Base-by-base conservation (phyloP, 805 yeast species). In the Candida oleophila region DNA sequence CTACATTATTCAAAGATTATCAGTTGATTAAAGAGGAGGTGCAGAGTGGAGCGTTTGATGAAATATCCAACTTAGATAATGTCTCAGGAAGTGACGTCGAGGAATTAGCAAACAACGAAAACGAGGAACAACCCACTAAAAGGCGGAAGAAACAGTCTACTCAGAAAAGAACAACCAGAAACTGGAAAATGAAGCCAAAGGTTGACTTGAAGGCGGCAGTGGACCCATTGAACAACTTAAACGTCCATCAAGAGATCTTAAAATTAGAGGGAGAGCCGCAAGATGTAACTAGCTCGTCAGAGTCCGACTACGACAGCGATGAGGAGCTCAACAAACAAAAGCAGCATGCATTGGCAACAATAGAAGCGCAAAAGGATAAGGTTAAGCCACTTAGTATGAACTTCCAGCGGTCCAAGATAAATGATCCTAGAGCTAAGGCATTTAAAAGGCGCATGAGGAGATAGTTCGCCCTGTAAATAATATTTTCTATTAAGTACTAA, bases 331-430 rank as follows among this genome's bases (percentile, higher is more conserved):
- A 22, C 9, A 20, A 49, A 35, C 48, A 42, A 56, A 7, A 68
- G 65, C 14, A 63, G 71, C 43, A 45, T 36, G 19, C 52, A 47
- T 9, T 30, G 15, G 41, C 40, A 3, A 19, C 36, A 14, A 3
- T 16, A 9, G 33, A n/a, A 21, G 32, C 33, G 19, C 44, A 42
- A 15, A 35, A 32, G 8, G 35, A 45, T 44, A 37, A 49, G 21
- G 49, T 59, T 21, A 62, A 65, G 38, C 71, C 74, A 2, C 53
- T 73, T 19, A 77, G 77, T 49, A 66, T 61, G 54, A 82, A 82
- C 56, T 82, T 69, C 62, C 77, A 77, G 53, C 64, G 82, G 47
- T 63, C 77, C 43, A 81, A 79, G 57, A 69, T 82, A 40, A 77
- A 78, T 36, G 77, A 70, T 41, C 74, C 76, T 11, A 59, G 76